Evolutionary conservation across 164 flowering plant species (phyloP), one percentile per base, ranked within the genome.

Genomic region (Taxillus chinensis): DNA sequence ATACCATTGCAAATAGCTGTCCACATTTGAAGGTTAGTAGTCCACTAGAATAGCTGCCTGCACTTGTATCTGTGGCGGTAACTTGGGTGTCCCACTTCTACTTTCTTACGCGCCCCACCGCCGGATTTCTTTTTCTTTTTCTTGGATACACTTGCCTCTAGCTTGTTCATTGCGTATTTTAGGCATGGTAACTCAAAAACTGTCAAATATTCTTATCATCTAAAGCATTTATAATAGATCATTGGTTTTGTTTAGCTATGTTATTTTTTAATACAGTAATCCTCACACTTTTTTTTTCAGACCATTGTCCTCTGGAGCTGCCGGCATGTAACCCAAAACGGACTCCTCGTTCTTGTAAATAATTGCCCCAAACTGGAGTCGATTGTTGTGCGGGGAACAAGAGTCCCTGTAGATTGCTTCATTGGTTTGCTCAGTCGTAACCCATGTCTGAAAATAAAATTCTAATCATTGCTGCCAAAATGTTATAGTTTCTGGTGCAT

Each of bases 231-330:
- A 27, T 27, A 27, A 27, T 27, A 27, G 27, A 27, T 2, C 0
- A 27, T 27, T 27, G 27, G 27, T 27, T 27, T 27, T 27, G 27
- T 27, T 27, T 27, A 27, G 2, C 27, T 27, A 27, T 27, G 27
- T 27, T 27, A 27, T 27, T 27, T 27, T 27, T 27, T 27, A 27
- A 2, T 27, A 27, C 27, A 27, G 27, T 27, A 27, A 27, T 27
- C 27, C 27, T 27, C 27, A 27, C 27, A 0, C 2, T 27, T 27
- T 71, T 40, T 63, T 59, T 56, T 57, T 8, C 80, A 90, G 99
- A 80, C 80, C 12, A 81, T 91, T 64, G 80, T 79, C 59, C 73
- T 95, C 39, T 95, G 96, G 99, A 79, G 97, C 64, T 95, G 99
- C 73, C 93, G 96, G 50, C 97, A 87, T 60, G 89, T 95, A 14